Evolutionary conservation across 371 early-diverging fungal genomes (phyloP), one percentile per base, ranked within the genome.

Genomic region (Mucor lusitanicus): DNA sequence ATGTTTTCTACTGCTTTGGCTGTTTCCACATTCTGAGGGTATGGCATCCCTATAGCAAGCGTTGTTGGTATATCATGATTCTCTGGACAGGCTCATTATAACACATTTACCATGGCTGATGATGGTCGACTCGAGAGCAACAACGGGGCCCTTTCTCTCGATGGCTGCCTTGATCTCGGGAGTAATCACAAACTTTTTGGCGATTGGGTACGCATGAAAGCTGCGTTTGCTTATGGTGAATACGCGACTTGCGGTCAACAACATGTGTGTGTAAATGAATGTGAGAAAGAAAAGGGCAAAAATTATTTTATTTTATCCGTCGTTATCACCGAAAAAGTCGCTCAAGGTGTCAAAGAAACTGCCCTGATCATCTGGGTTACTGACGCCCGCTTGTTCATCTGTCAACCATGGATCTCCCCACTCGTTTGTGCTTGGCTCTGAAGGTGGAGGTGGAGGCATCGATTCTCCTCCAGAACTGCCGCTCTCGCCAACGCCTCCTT

Each of bases 91-190:
- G 15, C 35, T 33, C 17, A 8, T n/a, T 27, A 6, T 21, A 17
- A 27, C 44, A 6, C 30, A 30, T 74, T 1, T 74, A 89, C 96
- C 97, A 79, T 97, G 97, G 69, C 93, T 91, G 67, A 97, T 95
- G 69, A 97, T 94, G 27, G 95, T 96, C 1, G 94, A 92, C 73
- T 97, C 97, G 23, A 97, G 83, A 0, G 97, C 97, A 21, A 97
- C 97, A 0, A 97, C 90, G 6, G 96, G 96, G 57, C 76, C 76
- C 30, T 83, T 77, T n/a, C 75, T 66, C 4, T 61, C 60, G n/a
- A 95, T 79, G 0, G 94, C 94, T 3, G 70, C 62, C n/a, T 69
- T 61, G 3, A 92, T 90, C 57, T 81, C 76, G 21, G 77, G 77
- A 6, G 77, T 71, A 40, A 79, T 72, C 13, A 65, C 46, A 65